A percentile compares a stretch with the other conserved stretches of the same genome.
phyloP scores from a whole-genome alignment of 129 eudicot species.

The Lactuca saligna region DNA sequence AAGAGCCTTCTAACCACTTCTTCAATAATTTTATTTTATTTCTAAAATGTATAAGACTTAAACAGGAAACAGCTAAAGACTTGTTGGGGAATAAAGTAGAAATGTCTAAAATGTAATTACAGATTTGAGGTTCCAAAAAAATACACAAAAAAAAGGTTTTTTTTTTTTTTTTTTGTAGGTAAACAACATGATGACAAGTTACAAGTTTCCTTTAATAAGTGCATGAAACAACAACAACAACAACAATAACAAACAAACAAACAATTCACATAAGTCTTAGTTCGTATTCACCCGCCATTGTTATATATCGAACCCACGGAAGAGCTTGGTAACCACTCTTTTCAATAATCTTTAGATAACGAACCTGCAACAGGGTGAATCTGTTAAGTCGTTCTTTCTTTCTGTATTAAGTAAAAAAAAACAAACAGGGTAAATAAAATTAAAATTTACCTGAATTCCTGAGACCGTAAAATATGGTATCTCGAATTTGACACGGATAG shows the following conservation, averaged over 20 bases:
- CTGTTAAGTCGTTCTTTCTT: too few species aligned
- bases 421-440: neutral
- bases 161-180: conserved; percentile 3
- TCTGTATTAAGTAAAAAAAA: neutral
- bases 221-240: conserved; percentile 19
- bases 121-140: neutral
- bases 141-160: neutral
- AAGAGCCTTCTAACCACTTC: too few species aligned
- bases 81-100: too few species aligned
- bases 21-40: too few species aligned
- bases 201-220: neutral
- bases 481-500: conserved; percentile 80
- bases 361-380: conserved; percentile 43
- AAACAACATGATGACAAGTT: conserved; percentile 16
- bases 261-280: conserved; percentile 48
- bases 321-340: conserved; percentile 94
- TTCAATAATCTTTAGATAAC: conserved; percentile 80
- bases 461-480: conserved; percentile 87
- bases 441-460: conserved; percentile 65
- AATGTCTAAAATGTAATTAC: neutral
- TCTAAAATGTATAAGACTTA: too few species aligned
- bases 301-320: conserved; percentile 89
- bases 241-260: too few species aligned
- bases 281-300: conserved; percentile 94
- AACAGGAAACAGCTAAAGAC: too few species aligned